Evolutionary conservation across 805 yeast species (phyloP).

Genomic region (Sugiyamaella qingdaonensis): DNA sequence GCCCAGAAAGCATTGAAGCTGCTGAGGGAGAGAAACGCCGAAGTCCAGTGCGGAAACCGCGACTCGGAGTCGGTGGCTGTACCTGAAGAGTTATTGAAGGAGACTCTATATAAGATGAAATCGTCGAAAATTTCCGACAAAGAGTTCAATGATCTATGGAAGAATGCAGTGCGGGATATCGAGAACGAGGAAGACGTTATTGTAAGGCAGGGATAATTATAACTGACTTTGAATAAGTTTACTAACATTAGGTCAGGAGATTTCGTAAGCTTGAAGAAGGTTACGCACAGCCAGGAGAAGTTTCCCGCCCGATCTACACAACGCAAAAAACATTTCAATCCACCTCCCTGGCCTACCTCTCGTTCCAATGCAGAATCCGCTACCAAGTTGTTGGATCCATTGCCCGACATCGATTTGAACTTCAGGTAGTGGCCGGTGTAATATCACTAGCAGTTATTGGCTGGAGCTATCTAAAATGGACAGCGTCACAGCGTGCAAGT

Average conservation of each 20-base stretch:
- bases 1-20: conserved; percentile 60
- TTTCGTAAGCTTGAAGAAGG: conserved; percentile 18
- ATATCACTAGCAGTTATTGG: conserved; percentile 4
- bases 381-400: conserved; percentile 15
- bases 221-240: background rate
- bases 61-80: conserved; percentile 37
- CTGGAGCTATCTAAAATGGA: background rate
- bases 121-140: conserved; percentile 35
- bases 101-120: conserved; percentile 22
- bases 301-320: conserved; percentile 11
- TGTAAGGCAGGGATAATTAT: conserved; percentile 20
- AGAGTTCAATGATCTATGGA: conserved; percentile 76
- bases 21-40: conserved; percentile 65
- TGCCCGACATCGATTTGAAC: conserved; percentile 20
- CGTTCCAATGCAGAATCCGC: conserved; percentile 21
- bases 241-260: conserved; percentile 15
- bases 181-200: conserved; percentile 42
- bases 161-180: conserved; percentile 54
- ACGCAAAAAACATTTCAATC: conserved; percentile 22
- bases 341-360: conserved; percentile 21
- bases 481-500: background rate
- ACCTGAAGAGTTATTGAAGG: conserved; percentile 27
- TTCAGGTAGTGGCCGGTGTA: conserved; percentile 3
- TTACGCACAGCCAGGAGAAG: conserved; percentile 18
- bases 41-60: conserved; percentile 46